Evolutionary conservation across 2,329 filamentous ascomycete species (phyloP).

Genomic region (Sporothrix variecibatus): DNA sequence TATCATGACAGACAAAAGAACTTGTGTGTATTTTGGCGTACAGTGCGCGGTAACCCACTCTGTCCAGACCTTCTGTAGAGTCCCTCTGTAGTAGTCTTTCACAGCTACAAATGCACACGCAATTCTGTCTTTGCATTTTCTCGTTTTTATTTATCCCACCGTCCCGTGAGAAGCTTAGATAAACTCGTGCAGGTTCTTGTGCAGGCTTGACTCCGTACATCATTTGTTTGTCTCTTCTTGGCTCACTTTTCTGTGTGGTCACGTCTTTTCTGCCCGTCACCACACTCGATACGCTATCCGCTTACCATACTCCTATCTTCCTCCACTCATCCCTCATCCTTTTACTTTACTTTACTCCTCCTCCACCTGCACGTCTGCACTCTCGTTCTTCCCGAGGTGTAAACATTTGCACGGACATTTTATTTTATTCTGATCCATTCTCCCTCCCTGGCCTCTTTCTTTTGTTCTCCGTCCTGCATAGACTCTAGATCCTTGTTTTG

Average conservation of each 20-base stretch:
- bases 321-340: not conserved
- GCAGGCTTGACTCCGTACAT: not conserved
- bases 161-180: not conserved
- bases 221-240: conserved; percentile 2
- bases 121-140: not conserved
- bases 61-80: not conserved
- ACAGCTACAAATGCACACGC: conserved; percentile 6
- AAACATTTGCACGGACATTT: not conserved
- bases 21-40: not conserved
- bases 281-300: not conserved
- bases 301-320: not conserved
- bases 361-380: not conserved
- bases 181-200: not conserved
- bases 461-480: not conserved
- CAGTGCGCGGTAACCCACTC: not conserved
- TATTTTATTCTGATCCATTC: not conserved
- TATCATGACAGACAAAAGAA: not conserved
- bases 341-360: not conserved
- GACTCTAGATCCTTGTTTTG: conserved; percentile 4
- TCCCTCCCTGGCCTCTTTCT: not conserved
- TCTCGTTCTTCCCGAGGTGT: not conserved
- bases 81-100: not conserved
- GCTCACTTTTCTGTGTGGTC: not conserved
- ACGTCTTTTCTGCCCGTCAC: not conserved
- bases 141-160: not conserved